Conservation (phyloP, 2,329 filamentous ascomycete species). For the Botrytis porri region DNA sequence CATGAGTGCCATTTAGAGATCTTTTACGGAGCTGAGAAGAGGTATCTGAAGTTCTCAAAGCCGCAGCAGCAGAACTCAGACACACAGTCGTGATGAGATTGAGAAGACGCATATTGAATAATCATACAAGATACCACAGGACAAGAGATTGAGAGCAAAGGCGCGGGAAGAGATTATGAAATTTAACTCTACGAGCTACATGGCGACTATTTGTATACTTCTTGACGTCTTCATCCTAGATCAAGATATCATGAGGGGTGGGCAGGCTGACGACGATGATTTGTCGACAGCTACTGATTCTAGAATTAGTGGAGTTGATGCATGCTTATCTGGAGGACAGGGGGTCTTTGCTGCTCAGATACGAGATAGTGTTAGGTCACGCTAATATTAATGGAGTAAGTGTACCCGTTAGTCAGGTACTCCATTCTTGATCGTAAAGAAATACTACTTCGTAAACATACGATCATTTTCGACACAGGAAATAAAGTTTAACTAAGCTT, state of each 20-base stretch:
- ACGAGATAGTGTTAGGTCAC: not conserved
- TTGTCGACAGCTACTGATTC: not conserved
- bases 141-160: not conserved
- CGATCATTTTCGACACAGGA: not conserved
- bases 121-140: not conserved
- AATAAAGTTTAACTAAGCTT: not conserved
- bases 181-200: not conserved
- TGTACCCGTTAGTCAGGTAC: not conserved
- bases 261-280: not conserved
- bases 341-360: not conserved
- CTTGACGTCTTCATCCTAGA: too few relatives aligned
- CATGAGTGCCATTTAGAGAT: not conserved
- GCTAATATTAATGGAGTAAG: not conserved
- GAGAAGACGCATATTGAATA: not conserved
- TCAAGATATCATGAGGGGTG: not conserved
- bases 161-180: fast-evolving
- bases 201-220: not conserved
- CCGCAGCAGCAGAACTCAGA: not conserved
- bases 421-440: not conserved
- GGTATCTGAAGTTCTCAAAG: not conserved
- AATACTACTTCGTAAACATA: too few relatives aligned
- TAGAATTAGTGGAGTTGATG: not conserved
- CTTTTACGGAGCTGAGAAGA: not conserved
- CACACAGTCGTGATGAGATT: not conserved
- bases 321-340: not conserved